Evolutionary conservation across 441 rosid genomes (phyloP), one percentile per base, ranked within the genome.

Genomic region (Isatis lusitanica): DNA sequence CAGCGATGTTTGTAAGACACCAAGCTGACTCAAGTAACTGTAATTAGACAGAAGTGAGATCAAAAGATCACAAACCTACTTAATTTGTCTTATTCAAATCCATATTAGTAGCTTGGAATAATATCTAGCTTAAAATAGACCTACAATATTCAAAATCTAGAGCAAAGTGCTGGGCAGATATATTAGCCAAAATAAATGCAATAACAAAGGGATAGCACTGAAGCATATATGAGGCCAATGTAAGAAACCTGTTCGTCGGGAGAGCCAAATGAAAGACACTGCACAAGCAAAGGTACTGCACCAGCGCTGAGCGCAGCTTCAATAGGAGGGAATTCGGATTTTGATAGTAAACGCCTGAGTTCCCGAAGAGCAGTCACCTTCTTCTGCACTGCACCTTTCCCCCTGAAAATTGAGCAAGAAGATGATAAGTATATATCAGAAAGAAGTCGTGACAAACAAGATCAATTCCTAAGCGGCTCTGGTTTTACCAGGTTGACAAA

Each of bases 21-120:
- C 97, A 89, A 63, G 98, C 97, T 66, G 96, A 88, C 88, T 92
- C 98, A 69, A 95, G 93, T 81, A 95, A 89, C 98, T 95, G 91
- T 78, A 80, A 76, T 66, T 44, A 73, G 51, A 43, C 11, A 68
- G 53, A 73, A 75, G 30, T 26, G n/a, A 46, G 35, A 46, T 42
- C 31, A 63, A 71, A 31, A 30, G 13, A 47, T 48, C 24, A 15
- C 56, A 62, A 71, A 28, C 7, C 9, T 28, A 51, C 50, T 58
- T 28, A 56, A 43, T 35, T 33, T 36, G 2, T 53, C 60, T 28
- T 44, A 46, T 55, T 62, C 11, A 35, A 63, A 61, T 24, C 6
- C 65, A 43, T 38, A 35, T 48, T 46, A 52, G 39, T 56, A 12
- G 9, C 33, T 62, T 38, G 26, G 46, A 51, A 17, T 5, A 58